A percentile compares a stretch with the other conserved stretches of the same genome.
phyloP scores from a whole-genome alignment of 495 filamentous ascomycete genomes.

The Jackrogersella minutella region DNA sequence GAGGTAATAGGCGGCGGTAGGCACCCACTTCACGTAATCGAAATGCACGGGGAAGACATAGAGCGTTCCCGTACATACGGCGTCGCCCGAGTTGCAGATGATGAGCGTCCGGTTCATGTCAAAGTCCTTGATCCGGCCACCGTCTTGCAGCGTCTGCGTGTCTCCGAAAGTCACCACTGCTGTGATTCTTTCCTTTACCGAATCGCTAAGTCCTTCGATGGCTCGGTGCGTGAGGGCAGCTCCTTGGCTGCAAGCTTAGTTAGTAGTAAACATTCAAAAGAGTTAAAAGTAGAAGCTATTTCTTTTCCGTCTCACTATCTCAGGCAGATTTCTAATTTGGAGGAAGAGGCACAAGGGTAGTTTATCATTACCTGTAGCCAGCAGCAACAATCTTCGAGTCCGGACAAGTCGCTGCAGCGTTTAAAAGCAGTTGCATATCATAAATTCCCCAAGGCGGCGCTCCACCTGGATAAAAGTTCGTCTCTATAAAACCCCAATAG shows the following conservation, averaged over 20 bases:
- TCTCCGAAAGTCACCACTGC: slow-evolving; percentile 62
- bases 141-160: slow-evolving; percentile 58
- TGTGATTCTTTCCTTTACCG: slow-evolving; percentile 54
- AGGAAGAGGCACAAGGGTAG: not conserved
- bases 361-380: slow-evolving; percentile 38
- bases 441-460: slow-evolving; percentile 48
- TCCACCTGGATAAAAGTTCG: slow-evolving; percentile 48
- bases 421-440: slow-evolving; percentile 44
- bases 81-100: slow-evolving; percentile 61
- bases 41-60: slow-evolving; percentile 56
- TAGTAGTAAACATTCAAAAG: not conserved
- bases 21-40: slow-evolving; percentile 52
- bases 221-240: slow-evolving; percentile 60
- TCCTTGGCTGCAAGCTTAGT: slow-evolving; percentile 52
- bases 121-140: slow-evolving; percentile 55
- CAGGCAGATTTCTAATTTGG: not conserved
- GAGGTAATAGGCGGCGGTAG: slow-evolving; percentile 44
- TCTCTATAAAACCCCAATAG: slow-evolving; percentile 50
- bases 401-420: slow-evolving; percentile 41
- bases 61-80: slow-evolving; percentile 58
- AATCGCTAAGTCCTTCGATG: slow-evolving; percentile 49
- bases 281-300: not conserved
- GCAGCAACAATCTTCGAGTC: slow-evolving; percentile 44
- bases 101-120: slow-evolving; percentile 55
- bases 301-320: not conserved